Evolutionary conservation across 306 rosid genomes (phyloP), one percentile per base, ranked within the genome.

Genomic region (Herpetospermum pedunculosum): DNA sequence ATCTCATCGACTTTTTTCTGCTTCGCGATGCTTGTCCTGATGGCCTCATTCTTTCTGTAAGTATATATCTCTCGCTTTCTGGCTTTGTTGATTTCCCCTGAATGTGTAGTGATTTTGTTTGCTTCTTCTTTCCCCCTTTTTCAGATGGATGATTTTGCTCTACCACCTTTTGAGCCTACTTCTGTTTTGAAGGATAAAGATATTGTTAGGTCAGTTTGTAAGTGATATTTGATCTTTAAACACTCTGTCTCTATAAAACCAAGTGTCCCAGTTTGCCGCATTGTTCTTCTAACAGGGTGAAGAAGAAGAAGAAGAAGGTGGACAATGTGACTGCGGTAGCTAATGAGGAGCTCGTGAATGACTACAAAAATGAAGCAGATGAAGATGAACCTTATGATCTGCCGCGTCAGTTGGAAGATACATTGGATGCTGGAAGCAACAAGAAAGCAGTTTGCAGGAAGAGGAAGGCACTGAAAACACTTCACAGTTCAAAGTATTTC

Each of bases 81-180:
- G 49, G 35, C 1, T 40, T 23, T 21, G n/a, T 38, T 11, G 18
- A 38, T 11, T 18, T 3, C 6, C 14, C 70, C 70, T 62, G 16
- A 12, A 11, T 67, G 34, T 65, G 34, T 65, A 4, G 35, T 11
- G 23, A 21, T 58, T 29, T 58, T 40, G 11, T 35, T 21, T 37
- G 35, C 25, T 53, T 74, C 12, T 47, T 49, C 53, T n/a, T n/a
- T n/a, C n/a, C n/a, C 41, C 34, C 80, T 82, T 38, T 77, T 64
- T 81, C 87, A 91, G 99, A 91, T 94, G 96, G 97, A 94, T 83
- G 96, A 78, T 35, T 94, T 94, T 79, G 96, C 84, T 74, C 84
- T 94, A 26, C 99, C 99, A 2, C 90, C 92, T 16, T 94, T 91
- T 53, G 97, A 91, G 75, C 90, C 97, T 3, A 85, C 90, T 38